Percentiles rank a stretch among this genome's conserved stretches.
Conservation (phyloP, 768 basidiomycete genomes). For the Amanita inopinata region DNA sequence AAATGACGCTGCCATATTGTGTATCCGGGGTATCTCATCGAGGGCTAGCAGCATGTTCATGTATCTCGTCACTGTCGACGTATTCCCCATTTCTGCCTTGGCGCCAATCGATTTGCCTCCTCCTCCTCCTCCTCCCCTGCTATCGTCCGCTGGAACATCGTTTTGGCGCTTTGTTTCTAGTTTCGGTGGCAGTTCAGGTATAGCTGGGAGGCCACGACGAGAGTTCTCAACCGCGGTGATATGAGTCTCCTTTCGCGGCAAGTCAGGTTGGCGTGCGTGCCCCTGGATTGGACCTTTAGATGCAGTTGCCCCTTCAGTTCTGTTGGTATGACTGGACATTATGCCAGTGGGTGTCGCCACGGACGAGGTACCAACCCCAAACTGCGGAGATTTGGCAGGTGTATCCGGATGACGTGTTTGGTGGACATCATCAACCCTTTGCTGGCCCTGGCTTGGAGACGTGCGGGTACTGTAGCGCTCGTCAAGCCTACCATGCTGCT, state of each 20-base stretch:
- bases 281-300: neutral
- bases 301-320: too few relatives aligned
- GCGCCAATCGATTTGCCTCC: too few relatives aligned
- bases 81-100: neutral
- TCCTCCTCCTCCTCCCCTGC: too few relatives aligned
- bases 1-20: conserved; percentile 44
- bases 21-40: conserved; percentile 40
- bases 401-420: conserved; percentile 2
- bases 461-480: neutral
- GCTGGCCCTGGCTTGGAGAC: neutral
- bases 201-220: neutral
- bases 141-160: too few relatives aligned
- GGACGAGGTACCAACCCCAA: neutral
- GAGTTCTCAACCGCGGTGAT: neutral
- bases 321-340: too few relatives aligned
- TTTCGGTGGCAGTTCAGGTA: neutral
- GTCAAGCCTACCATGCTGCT: too few relatives aligned
- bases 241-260: neutral
- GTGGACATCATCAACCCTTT: neutral
- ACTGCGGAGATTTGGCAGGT: neutral
- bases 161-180: too few relatives aligned
- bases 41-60: conserved; percentile 54
- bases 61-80: conserved; percentile 39
- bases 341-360: too few relatives aligned
- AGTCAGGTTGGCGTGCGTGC: neutral